A percentile compares a stretch with the other conserved stretches of the same genome.
Evolutionary conservation across 1,284 basidiomycete genomes (phyloP).

Genomic region (Apiotrichum gamsii): DNA sequence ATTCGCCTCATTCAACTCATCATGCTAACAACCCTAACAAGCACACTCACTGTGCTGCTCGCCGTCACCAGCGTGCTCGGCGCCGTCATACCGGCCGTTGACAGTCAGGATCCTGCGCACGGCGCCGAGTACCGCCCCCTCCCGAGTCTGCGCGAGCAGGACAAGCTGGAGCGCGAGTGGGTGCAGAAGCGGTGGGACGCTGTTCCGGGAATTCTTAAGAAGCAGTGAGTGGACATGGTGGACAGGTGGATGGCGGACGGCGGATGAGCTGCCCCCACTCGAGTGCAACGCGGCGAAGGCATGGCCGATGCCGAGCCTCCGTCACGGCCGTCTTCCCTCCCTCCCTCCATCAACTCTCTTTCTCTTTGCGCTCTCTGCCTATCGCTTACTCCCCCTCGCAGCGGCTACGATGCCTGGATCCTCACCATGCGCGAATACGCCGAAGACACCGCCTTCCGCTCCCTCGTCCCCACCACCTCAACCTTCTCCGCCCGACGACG

Average conservation of each 20-base stretch:
- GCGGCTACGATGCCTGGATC: slow-evolving; percentile 21
- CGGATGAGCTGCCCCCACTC: too few relatives aligned
- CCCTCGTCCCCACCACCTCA: slow-evolving; percentile 51
- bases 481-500: slow-evolving; percentile 53
- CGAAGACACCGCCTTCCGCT: slow-evolving; percentile 54
- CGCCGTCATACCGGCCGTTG: too few relatives aligned
- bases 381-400: too few relatives aligned
- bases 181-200: slow-evolving; percentile 47
- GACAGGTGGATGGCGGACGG: too few relatives aligned
- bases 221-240: slow-evolving; percentile 50
- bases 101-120: neutral
- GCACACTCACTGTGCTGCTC: too few relatives aligned
- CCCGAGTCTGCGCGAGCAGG: slow-evolving; percentile 51
- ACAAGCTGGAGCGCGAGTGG: slow-evolving; percentile 51
- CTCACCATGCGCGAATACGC: slow-evolving; percentile 52
- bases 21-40: too few relatives aligned
- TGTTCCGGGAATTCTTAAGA: slow-evolving; percentile 50
- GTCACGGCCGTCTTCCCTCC: too few relatives aligned
- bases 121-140: slow-evolving; percentile 42
- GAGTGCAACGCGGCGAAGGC: too few relatives aligned
- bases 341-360: too few relatives aligned
- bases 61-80: too few relatives aligned
- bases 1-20: too few relatives aligned
- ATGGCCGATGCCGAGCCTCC: too few relatives aligned
- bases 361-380: slow-evolving; percentile 40